Evolutionary conservation across 306 rosid genomes (phyloP).

Genomic region (Quercus alba): DNA sequence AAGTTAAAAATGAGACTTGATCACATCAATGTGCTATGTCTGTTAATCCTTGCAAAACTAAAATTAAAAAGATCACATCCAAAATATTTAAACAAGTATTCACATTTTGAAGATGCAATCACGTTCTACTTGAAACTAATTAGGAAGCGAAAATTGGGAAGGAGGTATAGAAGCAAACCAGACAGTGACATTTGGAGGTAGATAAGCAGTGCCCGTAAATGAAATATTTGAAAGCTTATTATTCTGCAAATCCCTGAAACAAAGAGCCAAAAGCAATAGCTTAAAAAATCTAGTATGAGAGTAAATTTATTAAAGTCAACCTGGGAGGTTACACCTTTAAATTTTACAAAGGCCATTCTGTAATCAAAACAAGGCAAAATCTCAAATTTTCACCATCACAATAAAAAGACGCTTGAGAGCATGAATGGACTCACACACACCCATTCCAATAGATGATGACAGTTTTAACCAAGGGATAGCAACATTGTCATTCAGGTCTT

Average conservation of each 20-base stretch:
- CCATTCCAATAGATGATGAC: no score
- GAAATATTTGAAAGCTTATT: conserved; percentile 45
- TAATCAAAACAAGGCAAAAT: no score
- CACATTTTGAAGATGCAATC: no score
- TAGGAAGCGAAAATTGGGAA: not conserved
- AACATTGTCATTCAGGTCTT: conserved; percentile 37
- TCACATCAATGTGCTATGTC: no score
- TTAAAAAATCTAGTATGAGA: conserved; percentile 5
- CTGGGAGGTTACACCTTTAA: not conserved
- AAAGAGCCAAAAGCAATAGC: conserved; percentile 13
- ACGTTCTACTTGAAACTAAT: not conserved
- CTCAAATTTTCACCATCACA: no score
- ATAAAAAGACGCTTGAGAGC: no score
- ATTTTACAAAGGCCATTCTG: no score
- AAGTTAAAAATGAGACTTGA: conserved; percentile 16
- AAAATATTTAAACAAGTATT: no score
- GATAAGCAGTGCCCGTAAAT: conserved; percentile 36
- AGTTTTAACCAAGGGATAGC: not conserved
- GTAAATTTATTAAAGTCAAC: conserved; percentile 1
- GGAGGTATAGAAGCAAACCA: conserved; percentile 47
- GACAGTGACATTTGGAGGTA: conserved; percentile 71
- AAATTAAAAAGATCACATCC: no score
- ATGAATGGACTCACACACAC: not conserved
- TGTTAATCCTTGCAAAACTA: no score
- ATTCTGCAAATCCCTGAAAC: conserved; percentile 76